Percentiles rank a stretch among this genome's conserved stretches.
Conservation (phyloP, 495 filamentous ascomycete genomes). For the Penicillium dipodomyicola region DNA sequence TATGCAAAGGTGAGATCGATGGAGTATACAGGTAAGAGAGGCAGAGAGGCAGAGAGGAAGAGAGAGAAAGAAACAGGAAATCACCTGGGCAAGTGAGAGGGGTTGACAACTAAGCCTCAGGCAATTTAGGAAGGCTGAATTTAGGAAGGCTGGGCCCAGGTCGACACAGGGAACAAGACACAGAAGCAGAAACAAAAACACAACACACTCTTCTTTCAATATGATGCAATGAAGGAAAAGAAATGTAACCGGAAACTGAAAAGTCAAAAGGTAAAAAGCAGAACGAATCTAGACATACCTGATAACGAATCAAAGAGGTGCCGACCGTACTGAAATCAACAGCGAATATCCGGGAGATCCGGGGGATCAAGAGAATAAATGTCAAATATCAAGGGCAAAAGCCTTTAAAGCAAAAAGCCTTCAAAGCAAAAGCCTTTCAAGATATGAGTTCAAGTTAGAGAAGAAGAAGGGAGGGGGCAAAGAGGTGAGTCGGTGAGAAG, state of each 20-base stretch:
- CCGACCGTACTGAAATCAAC: slow-evolving; percentile 8
- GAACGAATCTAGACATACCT: slow-evolving; percentile 7
- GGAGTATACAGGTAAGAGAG: neutral
- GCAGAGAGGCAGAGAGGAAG: neutral
- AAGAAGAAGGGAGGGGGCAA: slow-evolving; percentile 9
- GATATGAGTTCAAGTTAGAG: neutral
- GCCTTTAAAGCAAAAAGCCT: slow-evolving; percentile 1
- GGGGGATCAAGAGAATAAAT: slow-evolving; percentile 13
- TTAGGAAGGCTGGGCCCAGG: slow-evolving; percentile 12
- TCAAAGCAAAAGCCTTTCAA: no score
- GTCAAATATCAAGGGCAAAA: slow-evolving; percentile 34
- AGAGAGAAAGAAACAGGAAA: slow-evolving; percentile 2
- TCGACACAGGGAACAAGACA: neutral
- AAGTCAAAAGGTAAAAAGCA: neutral
- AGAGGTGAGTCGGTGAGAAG: slow-evolving; percentile 32
- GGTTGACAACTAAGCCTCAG: slow-evolving; percentile 13
- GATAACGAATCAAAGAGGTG: slow-evolving; percentile 9
- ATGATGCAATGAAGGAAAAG: neutral
- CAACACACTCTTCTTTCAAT: neutral
- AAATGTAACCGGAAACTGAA: neutral
- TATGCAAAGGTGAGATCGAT: neutral
- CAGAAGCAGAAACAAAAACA: neutral
- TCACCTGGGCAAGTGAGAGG: neutral
- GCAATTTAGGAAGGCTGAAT: slow-evolving; percentile 8
- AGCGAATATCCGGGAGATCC: neutral